Base-by-base conservation (phyloP, 140 eudicot species). In the Bidens hawaiensis region DNA sequence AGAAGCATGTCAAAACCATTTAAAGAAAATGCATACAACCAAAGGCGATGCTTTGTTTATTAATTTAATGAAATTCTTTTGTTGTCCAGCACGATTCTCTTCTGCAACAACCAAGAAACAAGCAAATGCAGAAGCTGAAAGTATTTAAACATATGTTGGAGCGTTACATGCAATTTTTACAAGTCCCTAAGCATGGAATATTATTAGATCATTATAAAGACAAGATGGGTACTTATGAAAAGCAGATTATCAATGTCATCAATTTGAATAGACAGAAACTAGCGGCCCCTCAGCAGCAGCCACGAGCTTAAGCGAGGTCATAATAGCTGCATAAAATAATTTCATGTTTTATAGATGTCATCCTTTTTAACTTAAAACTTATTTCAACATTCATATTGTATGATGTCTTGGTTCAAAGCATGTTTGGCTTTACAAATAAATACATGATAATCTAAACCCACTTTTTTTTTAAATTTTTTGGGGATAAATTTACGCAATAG, bases 121-220 rank as follows among this genome's bases (percentile, higher is more conserved):
- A 73, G 48, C 93, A 81, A 53, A 62, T 85, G 16, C 93, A 88
- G 54, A 93, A 81, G 80, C 93, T 85, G 47, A 82, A 77, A 68
- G 65, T 64, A 11, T 88, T 84, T 38, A 85, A 81, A 80, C 49
- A 56, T 33, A 93, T 85, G 96, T 62, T 93, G 83, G 99, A 93
- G 73, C 88, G 83, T 28, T 61, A 76, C 40, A 62, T 93, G 56
- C 60, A 67, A 11, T 80, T 82, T 51, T 68, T 93, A 71, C 86
- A 87, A 59, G 64, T 72, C 25, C 73, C 82, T 17, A 91, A 85
- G 79, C 79, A 68, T 54, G 76, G 73, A 31, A 70, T 85, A 61
- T 52, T 85, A 61, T 52, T 60, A 55, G 79, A 79, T 46, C 30
- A 25, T 64, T 76, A 57, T 60, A 87, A 77, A 76, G 96, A 91